These are phyloP conservation scores for Arthrinium phaeospermum DNA, from an alignment of 2,329 filamentous ascomycete genomes.

Conservation along the genomic window DNA sequence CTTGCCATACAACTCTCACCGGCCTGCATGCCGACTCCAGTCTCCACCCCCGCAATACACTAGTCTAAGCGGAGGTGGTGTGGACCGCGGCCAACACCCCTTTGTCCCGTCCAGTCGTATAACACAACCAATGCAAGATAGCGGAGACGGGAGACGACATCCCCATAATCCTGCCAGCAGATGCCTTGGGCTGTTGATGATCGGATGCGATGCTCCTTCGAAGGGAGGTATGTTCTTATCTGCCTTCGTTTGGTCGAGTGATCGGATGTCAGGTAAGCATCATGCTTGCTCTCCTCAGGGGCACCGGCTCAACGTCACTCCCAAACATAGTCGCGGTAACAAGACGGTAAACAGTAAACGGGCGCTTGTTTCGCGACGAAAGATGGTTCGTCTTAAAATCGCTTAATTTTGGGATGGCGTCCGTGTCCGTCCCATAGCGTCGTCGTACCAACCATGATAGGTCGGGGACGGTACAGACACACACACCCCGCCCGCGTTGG, in stretches of 20 bases:
- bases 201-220: neutral
- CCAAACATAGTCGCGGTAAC: neutral
- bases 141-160: neutral
- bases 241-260: neutral
- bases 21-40: neutral
- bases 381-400: neutral
- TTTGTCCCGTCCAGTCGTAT: conserved; percentile 13
- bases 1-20: neutral
- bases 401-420: no score
- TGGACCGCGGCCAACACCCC: neutral
- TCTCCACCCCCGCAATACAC: conserved; percentile 13
- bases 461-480: neutral
- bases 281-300: neutral
- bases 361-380: neutral
- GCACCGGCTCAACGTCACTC: neutral
- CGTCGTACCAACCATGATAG: neutral
- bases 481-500: neutral
- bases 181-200: neutral
- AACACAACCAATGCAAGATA: neutral
- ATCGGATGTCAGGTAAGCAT: no score
- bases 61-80: neutral
- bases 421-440: neutral
- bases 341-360: neutral
- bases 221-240: neutral
- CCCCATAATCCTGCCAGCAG: neutral